Evolutionary conservation across 2,329 filamentous ascomycete genomes (phyloP).

Genomic region (Fusarium sp.): DNA sequence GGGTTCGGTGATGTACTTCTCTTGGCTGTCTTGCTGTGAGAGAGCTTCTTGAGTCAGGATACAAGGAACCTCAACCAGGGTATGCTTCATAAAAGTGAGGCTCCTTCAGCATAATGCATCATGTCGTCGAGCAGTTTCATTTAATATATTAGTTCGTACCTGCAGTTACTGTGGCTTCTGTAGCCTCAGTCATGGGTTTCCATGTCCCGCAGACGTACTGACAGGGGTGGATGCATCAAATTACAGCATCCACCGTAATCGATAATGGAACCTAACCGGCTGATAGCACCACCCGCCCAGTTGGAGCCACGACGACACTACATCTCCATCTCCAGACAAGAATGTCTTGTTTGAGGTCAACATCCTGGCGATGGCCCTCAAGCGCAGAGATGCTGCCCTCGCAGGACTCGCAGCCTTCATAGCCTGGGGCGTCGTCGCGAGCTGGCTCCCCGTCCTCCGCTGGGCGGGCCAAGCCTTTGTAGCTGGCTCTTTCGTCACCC

Average conservation of each 20-base stretch:
- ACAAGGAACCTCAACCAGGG: background rate
- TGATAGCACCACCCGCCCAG: slow-evolving; percentile 36
- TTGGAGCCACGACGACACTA: slow-evolving; percentile 37
- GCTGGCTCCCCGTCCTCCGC: slow-evolving; percentile 85
- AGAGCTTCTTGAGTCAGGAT: background rate
- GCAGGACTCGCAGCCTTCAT: slow-evolving; percentile 79
- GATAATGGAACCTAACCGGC: slow-evolving; percentile 33
- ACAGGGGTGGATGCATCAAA: slow-evolving; percentile 40
- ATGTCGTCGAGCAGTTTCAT: background rate
- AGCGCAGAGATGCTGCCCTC: slow-evolving; percentile 78
- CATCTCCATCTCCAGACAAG: slow-evolving; percentile 40
- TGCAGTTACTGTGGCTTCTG: slow-evolving; percentile 13
- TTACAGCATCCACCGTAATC: slow-evolving; percentile 44
- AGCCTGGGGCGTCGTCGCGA: slow-evolving; percentile 87
- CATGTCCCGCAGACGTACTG: slow-evolving; percentile 22
- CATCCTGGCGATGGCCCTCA: slow-evolving; percentile 72
- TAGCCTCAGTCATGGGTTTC: slow-evolving; percentile 31
- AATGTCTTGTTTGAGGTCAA: slow-evolving; percentile 49
- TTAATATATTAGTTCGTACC: slow-evolving; percentile 13
- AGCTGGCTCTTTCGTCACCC: slow-evolving; percentile 71
- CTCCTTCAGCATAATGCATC: background rate
- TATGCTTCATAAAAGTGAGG: background rate
- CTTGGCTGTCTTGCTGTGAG: background rate
- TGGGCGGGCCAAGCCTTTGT: slow-evolving; percentile 89
- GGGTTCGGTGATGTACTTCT: background rate